Evolutionary conservation across 2,329 filamentous ascomycete species (phyloP), one percentile per base, ranked within the genome.

Genomic region (Epichloe typhina): DNA sequence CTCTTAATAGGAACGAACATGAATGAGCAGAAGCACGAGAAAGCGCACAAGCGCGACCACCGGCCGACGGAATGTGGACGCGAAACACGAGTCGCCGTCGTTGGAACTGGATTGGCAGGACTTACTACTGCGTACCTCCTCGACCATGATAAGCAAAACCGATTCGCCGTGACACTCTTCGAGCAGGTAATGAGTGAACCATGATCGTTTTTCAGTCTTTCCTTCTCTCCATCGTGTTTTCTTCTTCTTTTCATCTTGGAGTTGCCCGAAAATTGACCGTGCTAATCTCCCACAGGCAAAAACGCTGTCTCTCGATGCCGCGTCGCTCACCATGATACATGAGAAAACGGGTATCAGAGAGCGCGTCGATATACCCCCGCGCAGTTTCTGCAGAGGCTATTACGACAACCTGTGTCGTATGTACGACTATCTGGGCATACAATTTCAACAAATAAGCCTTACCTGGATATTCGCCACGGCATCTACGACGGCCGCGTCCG

Each of bases 351-450:
- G 60, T 41, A 15, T 50, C 2, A 54, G 55, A 7, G 69, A 70
- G 53, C 62, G 66, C 9, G 58, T 71, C 36, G 67, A 71, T 49
- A 50, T 71, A 4, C 69, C 69, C 4, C 67, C 67, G 62, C 66
- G 69, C 26, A 64, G 65, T 4, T 61, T 59, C 50, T 63, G 64
- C 0, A 62, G 59, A 7, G 66, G 69, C 19, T 82, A 76, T 61
- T 81, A 82, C 57, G 59, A 63, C 45, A 77, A 80, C 53, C 62
- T 82, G 46, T 71, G 69, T 54, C 66, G 68, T 26, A 75, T 83
- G 72, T 82, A 82, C 60, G 66, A 74, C 26, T 66, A 78, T 55
- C 62, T 83, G 3, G 69, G 66, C 2, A 66, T 82, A 12, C 62
- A 64, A 5, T 75, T 77, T 52, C 68, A 71, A 40, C 64, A 69